Percentiles rank a stretch among this genome's conserved stretches.
Conservation (phyloP, 768 basidiomycete genomes). For the Leccinellum rugosiceps region DNA sequence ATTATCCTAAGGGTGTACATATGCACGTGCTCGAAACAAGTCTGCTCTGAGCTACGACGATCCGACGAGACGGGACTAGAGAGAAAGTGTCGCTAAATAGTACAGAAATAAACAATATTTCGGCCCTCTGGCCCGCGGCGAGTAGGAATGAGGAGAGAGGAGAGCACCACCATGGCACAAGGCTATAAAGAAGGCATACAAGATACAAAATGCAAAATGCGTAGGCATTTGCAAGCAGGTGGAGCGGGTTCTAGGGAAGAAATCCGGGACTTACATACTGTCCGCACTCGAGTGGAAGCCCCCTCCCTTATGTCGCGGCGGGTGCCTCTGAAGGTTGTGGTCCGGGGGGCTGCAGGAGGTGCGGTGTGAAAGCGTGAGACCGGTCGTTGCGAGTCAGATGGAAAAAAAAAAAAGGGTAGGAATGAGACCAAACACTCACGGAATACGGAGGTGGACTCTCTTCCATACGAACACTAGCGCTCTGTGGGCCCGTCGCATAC, state of each 20-base stretch:
- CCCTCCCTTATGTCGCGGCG: not conserved
- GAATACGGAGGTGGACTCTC: constrained; percentile 26
- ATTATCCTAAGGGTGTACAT: not conserved
- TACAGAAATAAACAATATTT: not conserved
- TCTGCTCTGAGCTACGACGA: not conserved
- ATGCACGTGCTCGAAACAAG: not conserved
- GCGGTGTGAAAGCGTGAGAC: not conserved
- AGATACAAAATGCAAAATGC: too few species aligned
- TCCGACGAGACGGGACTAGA: not conserved
- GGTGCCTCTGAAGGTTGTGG: constrained; percentile 5
- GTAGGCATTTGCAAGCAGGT: too few species aligned
- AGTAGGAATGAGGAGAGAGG: not conserved
- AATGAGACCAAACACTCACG: constrained; percentile 12
- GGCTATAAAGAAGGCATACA: too few species aligned
- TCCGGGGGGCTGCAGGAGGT: constrained; percentile 1
- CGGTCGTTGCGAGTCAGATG: too few species aligned
- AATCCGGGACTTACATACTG: not conserved
- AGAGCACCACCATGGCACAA: not conserved
- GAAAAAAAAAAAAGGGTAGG: not conserved
- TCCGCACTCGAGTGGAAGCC: not conserved
- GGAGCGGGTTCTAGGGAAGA: not conserved
- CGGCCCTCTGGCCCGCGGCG: not conserved
- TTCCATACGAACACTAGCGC: not conserved
- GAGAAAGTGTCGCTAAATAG: not conserved
- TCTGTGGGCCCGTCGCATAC: not conserved